Base-by-base conservation (phyloP, 164 flowering plant genomes). In the Kingdonia uniflora region DNA sequence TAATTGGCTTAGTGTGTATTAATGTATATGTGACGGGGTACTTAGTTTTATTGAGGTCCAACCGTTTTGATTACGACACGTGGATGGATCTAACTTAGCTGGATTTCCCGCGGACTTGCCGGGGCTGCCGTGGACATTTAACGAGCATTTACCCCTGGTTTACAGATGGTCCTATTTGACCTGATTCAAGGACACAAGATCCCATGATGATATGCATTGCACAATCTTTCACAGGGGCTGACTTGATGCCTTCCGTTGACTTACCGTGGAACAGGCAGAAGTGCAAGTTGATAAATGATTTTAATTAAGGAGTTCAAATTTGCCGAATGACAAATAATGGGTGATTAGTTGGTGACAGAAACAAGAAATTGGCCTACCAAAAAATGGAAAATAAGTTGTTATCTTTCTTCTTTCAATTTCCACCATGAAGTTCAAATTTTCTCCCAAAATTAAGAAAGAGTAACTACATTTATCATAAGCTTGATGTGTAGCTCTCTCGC, bases 21-120 rank as follows among this genome's bases (percentile, higher is more conserved):
- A 65, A 64, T 60, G 39, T 42, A 50, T 41, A 63, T 35, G 17
- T 24, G 61, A 55, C 14, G 25, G 54, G 40, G 43, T 54, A 26
- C 56, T 15, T 41, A n/a, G 57, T 54, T 54, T 42, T 54, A 41
- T 54, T 42, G 48, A 14, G 22, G 39, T 33, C 56, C 8, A 16
- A 5, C 37, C 41, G 1, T 14, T 22, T 8, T 24, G 65, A 47
- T 57, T 5, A 2, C 15, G 76, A 69, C 76, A 69, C 77, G 77
- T 71, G 76, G 70, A 1, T 0, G 19, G 11, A 12, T 11, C 19
- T 43, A 11, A 19, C 20, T 6, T n/a, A n/a, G 17, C 17, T 20
- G 17, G 47, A 43, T 16, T 2, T 11, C 20, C 20, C 12, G 10
- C 14, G 37, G 50, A 62, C 51, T 58, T 64, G 6, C 50, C 14